Evolutionary conservation across 2,329 filamentous ascomycete species (phyloP), one percentile per base, ranked within the genome.

Genomic region (Epichloe sibirici): DNA sequence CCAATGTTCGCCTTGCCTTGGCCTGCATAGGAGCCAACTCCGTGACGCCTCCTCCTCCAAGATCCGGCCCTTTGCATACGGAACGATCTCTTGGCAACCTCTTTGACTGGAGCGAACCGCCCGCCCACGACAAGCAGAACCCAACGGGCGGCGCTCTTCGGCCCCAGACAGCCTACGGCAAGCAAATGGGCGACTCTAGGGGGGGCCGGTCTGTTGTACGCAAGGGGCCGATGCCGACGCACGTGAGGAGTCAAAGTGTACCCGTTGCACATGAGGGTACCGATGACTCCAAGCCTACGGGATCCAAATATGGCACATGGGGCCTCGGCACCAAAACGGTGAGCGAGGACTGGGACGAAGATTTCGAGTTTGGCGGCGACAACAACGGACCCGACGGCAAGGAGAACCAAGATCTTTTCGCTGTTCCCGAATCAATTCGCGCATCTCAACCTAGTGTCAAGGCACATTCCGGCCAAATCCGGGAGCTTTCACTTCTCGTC

Each of bases 281-380:
- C 56, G 85, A 76, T 64, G 75, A 66, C 62, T 67, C 66, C 62
- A 85, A 70, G 66, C 73, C 66, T 62, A 56, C 78, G n/a, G 77
- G 69, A 2, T 71, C 77, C 51, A 90, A 90, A 61, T 91, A 89
- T 62, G 85, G 87, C 44, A 90, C 87, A 1, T 91, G 87, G 87
- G 86, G 86, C 2, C 71, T 89, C 43, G 82, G 85, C n/a, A 83
- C 81, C 56, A 90, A 90, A 66, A 85, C 81, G 15, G 83, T 83
- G 11, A 90, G 85, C 56, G 88, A 94, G 64, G 88, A 93, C 62
- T 94, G 88, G 88, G 88, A 91, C 60, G 86, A 90, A 57, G 88
- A 94, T 65, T 93, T 94, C 60, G 86, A 91, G 55, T 90, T 91
- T 63, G 77, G 77, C 8, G 72, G 70, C 28, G 65, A 74, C 35